Percentiles rank a stretch among this genome's conserved stretches.
Evolutionary conservation across 2,329 filamentous ascomycete species (phyloP).

Genomic region (Blastomyces parvus): DNA sequence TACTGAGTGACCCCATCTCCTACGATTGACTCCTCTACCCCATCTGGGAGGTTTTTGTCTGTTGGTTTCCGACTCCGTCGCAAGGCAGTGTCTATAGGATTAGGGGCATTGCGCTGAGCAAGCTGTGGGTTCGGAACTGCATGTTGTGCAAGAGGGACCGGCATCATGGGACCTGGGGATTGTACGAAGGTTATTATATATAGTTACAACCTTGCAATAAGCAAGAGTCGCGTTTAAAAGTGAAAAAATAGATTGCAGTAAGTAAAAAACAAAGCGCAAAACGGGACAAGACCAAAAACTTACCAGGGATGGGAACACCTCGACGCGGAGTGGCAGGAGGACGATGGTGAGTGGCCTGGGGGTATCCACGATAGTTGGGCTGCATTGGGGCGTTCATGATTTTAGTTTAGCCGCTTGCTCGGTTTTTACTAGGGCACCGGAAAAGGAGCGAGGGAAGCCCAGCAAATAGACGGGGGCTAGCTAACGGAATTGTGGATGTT

Average conservation of each 20-base stretch:
- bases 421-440: neutral
- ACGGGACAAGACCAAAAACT: constrained; percentile 15
- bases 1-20: constrained; percentile 77
- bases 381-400: constrained; percentile 33
- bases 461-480: constrained; percentile 1
- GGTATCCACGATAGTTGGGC: constrained; percentile 36
- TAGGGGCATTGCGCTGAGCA: constrained; percentile 29
- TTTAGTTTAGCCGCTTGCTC: neutral
- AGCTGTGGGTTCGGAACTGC: constrained; percentile 29
- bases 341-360: constrained; percentile 28
- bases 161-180: constrained; percentile 19
- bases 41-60: constrained; percentile 89
- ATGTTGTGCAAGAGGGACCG: constrained; percentile 30
- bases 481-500: constrained; percentile 5
- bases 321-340: constrained; percentile 37
- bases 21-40: constrained; percentile 70
- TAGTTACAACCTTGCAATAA: neutral
- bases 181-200: neutral
- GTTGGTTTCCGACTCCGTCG: constrained; percentile 81
- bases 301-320: constrained; percentile 31
- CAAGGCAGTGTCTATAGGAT: constrained; percentile 48
- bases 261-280: neutral
- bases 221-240: neutral
- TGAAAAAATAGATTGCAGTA: neutral
- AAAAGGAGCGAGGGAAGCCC: neutral